Percentiles rank a stretch among this genome's conserved stretches.
phyloP scores from a whole-genome alignment of 225 moss, liverwort and hornwort genomes.

The Pseudoscleropodium purum region DNA sequence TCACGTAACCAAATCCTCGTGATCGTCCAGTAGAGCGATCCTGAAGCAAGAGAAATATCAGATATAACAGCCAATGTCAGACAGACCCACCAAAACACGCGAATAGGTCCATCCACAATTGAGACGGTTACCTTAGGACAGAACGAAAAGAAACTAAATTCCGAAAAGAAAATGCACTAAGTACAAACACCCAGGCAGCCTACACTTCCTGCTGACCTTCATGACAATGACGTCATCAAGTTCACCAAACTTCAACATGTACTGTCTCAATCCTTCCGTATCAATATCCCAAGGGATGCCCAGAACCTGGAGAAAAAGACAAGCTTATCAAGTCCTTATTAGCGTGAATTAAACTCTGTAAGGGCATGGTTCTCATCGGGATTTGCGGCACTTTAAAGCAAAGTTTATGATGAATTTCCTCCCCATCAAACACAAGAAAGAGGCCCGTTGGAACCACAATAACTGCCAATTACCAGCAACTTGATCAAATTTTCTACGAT shows the following conservation, averaged over 20 bases:
- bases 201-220: constrained; percentile 58
- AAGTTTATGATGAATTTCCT: not conserved
- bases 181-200: not conserved
- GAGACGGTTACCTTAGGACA: not conserved
- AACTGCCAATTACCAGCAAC: not conserved
- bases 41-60: constrained; percentile 31
- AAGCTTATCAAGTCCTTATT: not conserved
- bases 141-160: not conserved
- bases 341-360: not conserved
- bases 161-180: not conserved
- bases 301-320: constrained; percentile 48
- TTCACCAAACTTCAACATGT: constrained; percentile 92
- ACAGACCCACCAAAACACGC: not conserved
- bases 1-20: constrained; percentile 95
- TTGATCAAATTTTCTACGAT: not conserved
- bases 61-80: not conserved
- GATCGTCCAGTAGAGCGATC: constrained; percentile 94
- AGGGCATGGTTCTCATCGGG: not conserved
- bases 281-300: constrained; percentile 98
- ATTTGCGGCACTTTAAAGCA: not conserved
- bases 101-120: not conserved
- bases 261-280: constrained; percentile 92
- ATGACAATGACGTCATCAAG: constrained; percentile 98
- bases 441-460: not conserved
- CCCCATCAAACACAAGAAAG: not conserved